Evolutionary conservation across 108 stramenopile genomes (phyloP), one percentile per base, ranked within the genome.

Genomic region (Stephanodiscus triporus): DNA sequence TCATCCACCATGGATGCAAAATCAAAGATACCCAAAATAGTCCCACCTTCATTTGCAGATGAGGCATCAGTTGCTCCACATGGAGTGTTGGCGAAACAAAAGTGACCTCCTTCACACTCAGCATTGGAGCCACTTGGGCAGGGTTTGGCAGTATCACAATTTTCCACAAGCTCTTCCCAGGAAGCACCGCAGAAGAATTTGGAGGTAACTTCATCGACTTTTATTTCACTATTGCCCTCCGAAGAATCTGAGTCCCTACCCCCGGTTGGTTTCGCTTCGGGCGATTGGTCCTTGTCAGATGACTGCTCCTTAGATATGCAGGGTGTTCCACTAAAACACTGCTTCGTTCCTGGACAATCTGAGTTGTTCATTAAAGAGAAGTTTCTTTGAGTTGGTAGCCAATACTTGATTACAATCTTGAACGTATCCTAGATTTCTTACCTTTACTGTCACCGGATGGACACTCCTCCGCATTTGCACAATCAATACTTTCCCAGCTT

Each of bases 81-180:
- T 0, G 76, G 76, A 37, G 80, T 77, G 58, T 77, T 50, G 16
- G 80, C 80, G 61, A 72, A 81, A 70, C 80, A 81, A 49, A 64
- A 64, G 6, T 70, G 30, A 11, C 57, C 75, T n/a, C 26, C 38
- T 11, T 55, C 70, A 48, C 80, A 81, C 27, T 77, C 76, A 40
- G 62, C 75, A 43, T 76, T 72, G 20, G 80, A 50, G 27, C 80
- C 80, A 49, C 70, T 72, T 7, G 80, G 80, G 55, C 80, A 81
- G 6, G 80, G 76, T 24, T 64, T 66, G 19, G 80, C 80, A 22
- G 54, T 34, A 19, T 68, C 78, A 60, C 80, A 81, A 37, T 30
- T 66, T 16, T 77, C 54, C 11, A 72, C 76, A 27, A 77, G 14
- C n/a, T 36, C 53, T 20, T 29, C 62, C 80, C 80, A 81, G 20